These are phyloP conservation scores for Euphorbia pulcherrima DNA, from an alignment of 345 rosid species.

Conservation along the genomic window DNA sequence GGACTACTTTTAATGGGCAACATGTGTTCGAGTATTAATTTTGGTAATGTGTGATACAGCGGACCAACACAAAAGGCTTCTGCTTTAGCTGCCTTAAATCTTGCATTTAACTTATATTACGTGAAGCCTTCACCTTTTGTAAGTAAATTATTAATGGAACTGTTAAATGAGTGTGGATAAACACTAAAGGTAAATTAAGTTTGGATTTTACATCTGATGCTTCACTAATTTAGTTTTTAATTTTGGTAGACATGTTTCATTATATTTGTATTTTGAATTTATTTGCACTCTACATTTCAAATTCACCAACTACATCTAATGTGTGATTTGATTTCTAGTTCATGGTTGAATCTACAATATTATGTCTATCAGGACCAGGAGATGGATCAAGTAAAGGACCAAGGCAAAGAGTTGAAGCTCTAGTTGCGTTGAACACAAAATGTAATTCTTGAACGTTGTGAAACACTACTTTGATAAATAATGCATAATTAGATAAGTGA, in stretches of 20 bases:
- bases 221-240: neutral
- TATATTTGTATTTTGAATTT: neutral
- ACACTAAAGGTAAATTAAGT: neutral
- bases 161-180: too few species aligned
- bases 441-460: too few species aligned
- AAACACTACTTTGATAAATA: too few species aligned
- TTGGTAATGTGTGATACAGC: conserved; percentile 17
- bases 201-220: neutral
- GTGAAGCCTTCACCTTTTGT: conserved; percentile 49
- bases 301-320: neutral
- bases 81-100: conserved; percentile 86
- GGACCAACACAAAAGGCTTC: conserved; percentile 97
- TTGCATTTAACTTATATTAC: conserved; percentile 73
- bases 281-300: neutral
- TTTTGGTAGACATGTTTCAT: too few species aligned
- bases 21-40: neutral
- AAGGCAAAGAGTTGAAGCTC: conserved; percentile 78
- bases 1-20: neutral
- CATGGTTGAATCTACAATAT: neutral
- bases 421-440: conserved; percentile 78
- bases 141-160: conserved; percentile 19
- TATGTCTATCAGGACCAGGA: conserved; percentile 42
- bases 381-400: conserved; percentile 60
- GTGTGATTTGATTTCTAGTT: neutral
- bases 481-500: too few species aligned